Percentiles rank a stretch among this genome's conserved stretches.
These are phyloP conservation scores for Lasiodiplodia sp. DNA, from an alignment of 2,329 filamentous ascomycete genomes.

Conservation along the genomic window DNA sequence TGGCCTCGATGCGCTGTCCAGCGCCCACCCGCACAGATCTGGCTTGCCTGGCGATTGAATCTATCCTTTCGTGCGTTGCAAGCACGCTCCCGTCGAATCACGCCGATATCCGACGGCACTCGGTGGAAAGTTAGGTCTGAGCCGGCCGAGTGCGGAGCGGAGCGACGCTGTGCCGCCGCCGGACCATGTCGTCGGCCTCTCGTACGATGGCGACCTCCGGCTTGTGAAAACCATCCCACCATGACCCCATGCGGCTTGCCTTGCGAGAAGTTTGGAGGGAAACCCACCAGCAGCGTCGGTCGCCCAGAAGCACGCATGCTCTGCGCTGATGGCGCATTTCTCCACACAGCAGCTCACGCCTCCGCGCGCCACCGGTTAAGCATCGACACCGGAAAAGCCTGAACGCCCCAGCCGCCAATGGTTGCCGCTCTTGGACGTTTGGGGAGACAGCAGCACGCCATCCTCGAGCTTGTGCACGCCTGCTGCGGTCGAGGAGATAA, in stretches of 20 bases:
- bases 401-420: conserved; percentile 16
- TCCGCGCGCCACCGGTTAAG: conserved; percentile 18
- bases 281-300: not conserved
- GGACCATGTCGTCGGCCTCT: conserved; percentile 8
- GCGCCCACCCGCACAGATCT: conserved; percentile 2
- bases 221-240: conserved; percentile 8
- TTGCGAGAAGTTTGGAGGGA: not conserved
- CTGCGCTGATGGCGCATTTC: not conserved
- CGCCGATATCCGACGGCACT: conserved; percentile 14
- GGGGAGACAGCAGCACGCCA: not conserved
- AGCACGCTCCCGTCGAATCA: not conserved
- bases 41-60: not conserved
- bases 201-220: conserved; percentile 2
- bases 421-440: not conserved
- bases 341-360: not conserved
- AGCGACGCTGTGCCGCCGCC: conserved; percentile 22
- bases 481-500: not conserved
- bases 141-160: conserved; percentile 21
- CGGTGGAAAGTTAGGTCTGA: not conserved
- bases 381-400: conserved; percentile 15
- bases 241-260: conserved; percentile 8
- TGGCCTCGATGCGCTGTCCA: conserved; percentile 17
- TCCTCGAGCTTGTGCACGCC: not conserved
- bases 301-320: not conserved
- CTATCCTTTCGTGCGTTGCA: not conserved